These are phyloP conservation scores for Shiraia sp. DNA, from an alignment of 2,329 filamentous ascomycete genomes.

Conservation along the genomic window DNA sequence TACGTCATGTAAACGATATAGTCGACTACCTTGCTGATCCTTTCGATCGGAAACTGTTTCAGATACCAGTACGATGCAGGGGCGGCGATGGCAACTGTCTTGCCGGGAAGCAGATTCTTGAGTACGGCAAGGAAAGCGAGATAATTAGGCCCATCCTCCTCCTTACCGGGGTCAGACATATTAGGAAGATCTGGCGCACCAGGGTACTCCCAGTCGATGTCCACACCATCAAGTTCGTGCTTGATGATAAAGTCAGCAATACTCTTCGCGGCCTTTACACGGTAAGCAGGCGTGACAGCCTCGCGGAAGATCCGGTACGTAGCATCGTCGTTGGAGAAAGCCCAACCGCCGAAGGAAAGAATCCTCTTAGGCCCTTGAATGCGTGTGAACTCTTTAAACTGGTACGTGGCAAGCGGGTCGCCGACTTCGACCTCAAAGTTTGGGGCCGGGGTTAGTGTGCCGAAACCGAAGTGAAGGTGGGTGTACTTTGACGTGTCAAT, in stretches of 20 bases:
- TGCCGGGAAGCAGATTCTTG: neutral
- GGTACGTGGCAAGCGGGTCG: too few species aligned
- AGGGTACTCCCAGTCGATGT: constrained; percentile 55
- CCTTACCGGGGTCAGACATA: constrained; percentile 19
- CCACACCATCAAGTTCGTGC: constrained; percentile 38
- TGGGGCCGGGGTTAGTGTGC: too few species aligned
- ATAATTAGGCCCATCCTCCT: constrained; percentile 42
- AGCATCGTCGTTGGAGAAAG: constrained; percentile 43
- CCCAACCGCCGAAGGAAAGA: constrained; percentile 53
- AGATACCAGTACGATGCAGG: constrained; percentile 39
- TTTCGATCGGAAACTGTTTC: constrained; percentile 25
- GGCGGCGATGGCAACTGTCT: constrained; percentile 28
- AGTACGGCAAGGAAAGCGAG: constrained; percentile 23
- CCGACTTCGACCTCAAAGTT: too few species aligned
- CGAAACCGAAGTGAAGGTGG: too few species aligned
- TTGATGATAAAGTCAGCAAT: constrained; percentile 24
- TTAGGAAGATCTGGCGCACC: constrained; percentile 30
- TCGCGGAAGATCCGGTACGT: constrained; percentile 47
- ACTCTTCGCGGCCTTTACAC: constrained; percentile 31
- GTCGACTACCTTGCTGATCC: constrained; percentile 24
- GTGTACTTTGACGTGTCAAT: too few species aligned
- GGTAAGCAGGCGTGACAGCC: constrained; percentile 42
- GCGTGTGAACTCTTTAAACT: too few species aligned
- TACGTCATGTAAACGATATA: constrained; percentile 43
- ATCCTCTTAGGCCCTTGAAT: too few species aligned